Evolutionary conservation across 2,329 filamentous ascomycete species (phyloP).

Genomic region (Hypoxylon rubiginosum): DNA sequence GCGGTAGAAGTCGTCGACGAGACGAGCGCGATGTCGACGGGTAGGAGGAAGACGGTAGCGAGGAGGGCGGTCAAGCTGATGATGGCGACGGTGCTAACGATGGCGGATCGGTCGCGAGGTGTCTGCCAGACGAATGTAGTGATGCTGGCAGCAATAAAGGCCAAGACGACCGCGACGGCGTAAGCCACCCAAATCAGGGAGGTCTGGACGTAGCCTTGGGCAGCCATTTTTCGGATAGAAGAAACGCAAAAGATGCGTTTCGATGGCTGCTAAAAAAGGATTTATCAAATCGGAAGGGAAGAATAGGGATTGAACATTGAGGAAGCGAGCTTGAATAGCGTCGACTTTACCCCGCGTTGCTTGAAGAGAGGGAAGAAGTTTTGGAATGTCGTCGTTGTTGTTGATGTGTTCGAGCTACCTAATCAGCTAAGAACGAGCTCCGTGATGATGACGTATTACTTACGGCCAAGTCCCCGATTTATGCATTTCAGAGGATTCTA

Average conservation of each 20-base stretch:
- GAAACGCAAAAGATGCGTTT: background rate
- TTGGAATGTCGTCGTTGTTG: conserved; percentile 37
- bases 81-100: conserved; percentile 87
- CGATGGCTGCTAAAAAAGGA: conserved; percentile 1
- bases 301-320: conserved; percentile 18
- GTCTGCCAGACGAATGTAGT: conserved; percentile 95
- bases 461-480: conserved; percentile 9
- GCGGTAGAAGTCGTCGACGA: conserved; percentile 85
- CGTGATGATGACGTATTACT: conserved; percentile 39
- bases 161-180: conserved; percentile 81
- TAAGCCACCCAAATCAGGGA: conserved; percentile 97
- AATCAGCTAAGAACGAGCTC: conserved; percentile 19
- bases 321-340: conserved; percentile 17
- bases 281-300: conserved; percentile 16
- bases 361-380: conserved; percentile 16
- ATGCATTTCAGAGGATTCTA: conserved; percentile 6
- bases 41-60: conserved; percentile 90
- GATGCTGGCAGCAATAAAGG: conserved; percentile 81
- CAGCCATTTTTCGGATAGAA: conserved; percentile 46
- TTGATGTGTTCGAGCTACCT: too few relatives aligned
- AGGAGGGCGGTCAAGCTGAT: conserved; percentile 88
- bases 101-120: conserved; percentile 84
- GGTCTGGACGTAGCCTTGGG: conserved; percentile 78
- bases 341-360: conserved; percentile 35
- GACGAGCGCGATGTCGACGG: conserved; percentile 94